Base-by-base conservation (phyloP, 768 basidiomycete species). In the Trametes cinnabarina region DNA sequence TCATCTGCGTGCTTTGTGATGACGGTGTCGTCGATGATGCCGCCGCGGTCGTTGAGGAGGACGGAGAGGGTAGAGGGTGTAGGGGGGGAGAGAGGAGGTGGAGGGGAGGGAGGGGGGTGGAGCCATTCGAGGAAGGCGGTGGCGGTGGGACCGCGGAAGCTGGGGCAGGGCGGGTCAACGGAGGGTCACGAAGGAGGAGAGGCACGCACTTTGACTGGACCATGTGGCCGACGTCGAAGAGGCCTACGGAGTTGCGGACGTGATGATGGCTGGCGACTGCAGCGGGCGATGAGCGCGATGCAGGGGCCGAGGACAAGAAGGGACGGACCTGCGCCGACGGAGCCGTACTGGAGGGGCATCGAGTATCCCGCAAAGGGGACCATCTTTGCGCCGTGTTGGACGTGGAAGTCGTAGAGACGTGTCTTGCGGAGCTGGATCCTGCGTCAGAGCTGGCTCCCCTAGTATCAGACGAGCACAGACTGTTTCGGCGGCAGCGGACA, bases 141-240 rank as follows among this genome's bases (percentile, higher is more conserved):
- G 0, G 84, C 85, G 9, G 87, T 85, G 25, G 84, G 76, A 3
- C 95, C 96, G 23, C 84, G 85, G 77, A 96, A 94, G 64, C 90
- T 94, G 67, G 43, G 57, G 3, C 26, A 15, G 34, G 20, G 51
- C 35, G 41, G 10, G 39, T 40, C 3, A 32, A 39, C 8, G 35
- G 20, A 6, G 10, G 41, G 19, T 1, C 11, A 9, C 12, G 28
- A 28, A 25, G 3, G 34, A 37, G 37, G 43, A 28, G 12, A n/a
- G 52, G 34, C 11, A 56, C 82, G 47, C 66, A 94, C 92, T 85
- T 88, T 32, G 86, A 84, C 71, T 98, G 96, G 15, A 98, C 90
- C 96, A 99, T 99, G 73, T 99, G 97, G 20, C 92, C 92, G 25
- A 99, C 97, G 68, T 99, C 97, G 70, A 99, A 99, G 30, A 99